These are phyloP conservation scores for Ophiosphaerella narmari DNA, from an alignment of 2,329 filamentous ascomycete genomes.

Conservation along the genomic window DNA sequence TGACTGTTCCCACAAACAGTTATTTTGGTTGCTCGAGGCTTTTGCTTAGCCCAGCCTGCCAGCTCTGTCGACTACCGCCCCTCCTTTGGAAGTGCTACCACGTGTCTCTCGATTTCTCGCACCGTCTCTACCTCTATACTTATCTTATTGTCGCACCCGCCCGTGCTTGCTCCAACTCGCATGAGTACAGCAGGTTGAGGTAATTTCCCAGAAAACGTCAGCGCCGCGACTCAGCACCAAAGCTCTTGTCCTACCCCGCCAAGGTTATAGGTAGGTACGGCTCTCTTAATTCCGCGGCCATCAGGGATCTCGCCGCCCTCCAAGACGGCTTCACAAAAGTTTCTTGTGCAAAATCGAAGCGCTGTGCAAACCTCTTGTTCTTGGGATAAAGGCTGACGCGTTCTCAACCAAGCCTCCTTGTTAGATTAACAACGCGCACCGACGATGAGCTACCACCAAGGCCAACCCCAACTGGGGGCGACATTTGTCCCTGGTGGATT, in stretches of 20 bases:
- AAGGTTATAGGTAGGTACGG: slow-evolving; percentile 24
- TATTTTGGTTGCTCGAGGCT: slow-evolving; percentile 17
- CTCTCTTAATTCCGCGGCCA: slow-evolving; percentile 28
- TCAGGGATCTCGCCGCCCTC: slow-evolving; percentile 23
- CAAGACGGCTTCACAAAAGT: slow-evolving; percentile 20
- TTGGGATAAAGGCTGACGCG: slow-evolving; percentile 36
- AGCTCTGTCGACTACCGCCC: slow-evolving; percentile 12
- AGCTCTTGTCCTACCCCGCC: slow-evolving; percentile 27
- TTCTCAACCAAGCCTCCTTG: slow-evolving; percentile 18
- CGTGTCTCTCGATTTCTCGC: slow-evolving; percentile 4
- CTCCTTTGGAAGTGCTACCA: slow-evolving; percentile 7
- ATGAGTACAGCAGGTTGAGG: no score
- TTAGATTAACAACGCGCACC: slow-evolving; percentile 14
- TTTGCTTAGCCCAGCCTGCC: slow-evolving; percentile 10
- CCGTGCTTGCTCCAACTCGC: not conserved
- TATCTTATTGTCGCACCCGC: slow-evolving; percentile 1
- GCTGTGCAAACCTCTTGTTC: slow-evolving; percentile 16
- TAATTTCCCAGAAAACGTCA: slow-evolving; percentile 7
- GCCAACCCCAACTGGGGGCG: slow-evolving; percentile 51
- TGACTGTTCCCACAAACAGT: slow-evolving; percentile 31
- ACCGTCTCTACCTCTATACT: slow-evolving; percentile 1
- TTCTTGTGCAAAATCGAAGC: slow-evolving; percentile 16
- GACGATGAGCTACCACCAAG: slow-evolving; percentile 46
- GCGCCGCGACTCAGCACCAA: slow-evolving; percentile 22
- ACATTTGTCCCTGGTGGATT: slow-evolving; percentile 71